Evolutionary conservation across 148 eudicot species (phyloP), one percentile per base, ranked within the genome.

Genomic region (Talinum fruticosum): DNA sequence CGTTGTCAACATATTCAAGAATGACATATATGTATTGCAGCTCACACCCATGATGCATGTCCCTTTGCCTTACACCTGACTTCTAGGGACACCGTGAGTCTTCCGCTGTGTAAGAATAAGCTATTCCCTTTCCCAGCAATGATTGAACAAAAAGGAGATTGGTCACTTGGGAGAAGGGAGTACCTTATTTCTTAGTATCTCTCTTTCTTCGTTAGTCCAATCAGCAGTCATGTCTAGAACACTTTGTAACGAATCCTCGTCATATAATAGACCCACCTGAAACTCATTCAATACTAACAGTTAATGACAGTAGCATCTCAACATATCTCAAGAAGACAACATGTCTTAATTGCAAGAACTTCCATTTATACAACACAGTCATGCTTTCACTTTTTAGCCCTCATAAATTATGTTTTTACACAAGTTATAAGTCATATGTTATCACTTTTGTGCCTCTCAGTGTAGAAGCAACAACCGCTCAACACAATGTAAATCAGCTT

Each of bases 241-340:
- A 82, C 70, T 85, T 86, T 96, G 99, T 51, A 96, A 83, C 53
- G 98, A 89, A 47, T 85, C 84, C 76, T 96, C 99, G 81, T 96
- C 98, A 75, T 96, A 96, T 64, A 96, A 82, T 71, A 96, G 21
- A 76, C 99, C 99, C 21, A 93, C 99, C 99, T 96, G 90, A 83
- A 87, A 91, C 36, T 66, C 45, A 75, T 38, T 66, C 33, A 62
- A 51, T 15, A 51, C 16, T 49, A 18, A 16, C 6, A 18, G 57
- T 18, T 51, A 51, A 23, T 51, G n/a, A 51, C 57, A 51, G 57
- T 19, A 14, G 57, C 4, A 51, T 18, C 57, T 18, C 14, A 51
- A 19, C 19, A 19, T 15, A 5, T 51, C n/a, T 51, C 57, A 51
- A 51, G 57, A 16, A 51, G 16, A 51, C 57, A 51, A 51, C 21